These are phyloP conservation scores for Malassezia cuniculi DNA, from an alignment of 1,284 basidiomycete genomes.

Conservation along the genomic window DNA sequence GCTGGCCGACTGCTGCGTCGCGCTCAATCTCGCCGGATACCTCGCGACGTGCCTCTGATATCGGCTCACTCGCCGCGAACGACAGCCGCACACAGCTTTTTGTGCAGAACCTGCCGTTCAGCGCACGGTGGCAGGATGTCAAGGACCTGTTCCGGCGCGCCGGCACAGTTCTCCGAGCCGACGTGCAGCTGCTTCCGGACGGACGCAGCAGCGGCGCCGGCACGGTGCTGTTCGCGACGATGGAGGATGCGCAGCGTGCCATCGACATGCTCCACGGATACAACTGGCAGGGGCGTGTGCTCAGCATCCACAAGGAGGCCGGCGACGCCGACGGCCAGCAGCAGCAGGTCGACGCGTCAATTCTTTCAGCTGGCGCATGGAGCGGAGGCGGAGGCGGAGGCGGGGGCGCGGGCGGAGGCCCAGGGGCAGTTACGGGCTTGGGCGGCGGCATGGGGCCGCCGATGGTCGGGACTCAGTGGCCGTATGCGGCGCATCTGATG, in stretches of 20 bases:
- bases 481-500: no score
- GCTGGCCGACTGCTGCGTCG: no score
- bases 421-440: no score
- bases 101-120: constrained; percentile 44
- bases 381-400: no score
- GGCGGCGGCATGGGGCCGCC: neutral
- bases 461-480: no score
- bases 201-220: constrained; percentile 37
- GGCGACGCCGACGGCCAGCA: no score
- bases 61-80: constrained; percentile 27
- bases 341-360: no score
- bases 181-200: constrained; percentile 44
- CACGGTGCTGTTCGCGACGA: constrained; percentile 40
- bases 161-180: constrained; percentile 46
- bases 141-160: constrained; percentile 46
- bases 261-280: constrained; percentile 46
- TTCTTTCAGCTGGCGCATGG: no score
- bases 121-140: constrained; percentile 46
- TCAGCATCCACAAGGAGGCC: constrained; percentile 37
- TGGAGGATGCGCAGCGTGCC: constrained; percentile 44
- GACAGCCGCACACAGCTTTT: constrained; percentile 68
- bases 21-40: no score
- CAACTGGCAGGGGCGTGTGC: constrained; percentile 41
- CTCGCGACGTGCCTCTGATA: no score
- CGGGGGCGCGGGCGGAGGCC: no score